phyloP scores from a whole-genome alignment of 345 rosid species.

The Citropsis articulata region DNA sequence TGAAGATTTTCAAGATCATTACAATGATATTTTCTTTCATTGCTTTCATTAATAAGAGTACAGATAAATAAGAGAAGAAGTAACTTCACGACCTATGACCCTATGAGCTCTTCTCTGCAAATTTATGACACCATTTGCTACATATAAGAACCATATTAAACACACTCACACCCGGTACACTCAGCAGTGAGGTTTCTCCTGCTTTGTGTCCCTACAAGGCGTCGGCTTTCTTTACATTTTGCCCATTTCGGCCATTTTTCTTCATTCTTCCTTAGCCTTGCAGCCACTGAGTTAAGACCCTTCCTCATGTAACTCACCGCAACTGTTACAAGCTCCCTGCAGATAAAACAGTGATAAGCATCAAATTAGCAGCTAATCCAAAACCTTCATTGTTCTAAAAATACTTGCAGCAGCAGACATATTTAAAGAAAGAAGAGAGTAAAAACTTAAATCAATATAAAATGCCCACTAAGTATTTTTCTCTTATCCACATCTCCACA shows the following conservation, averaged over 20 bases:
- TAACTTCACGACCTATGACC: background rate
- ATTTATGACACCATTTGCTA: background rate
- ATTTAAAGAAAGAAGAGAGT: background rate
- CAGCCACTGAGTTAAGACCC: constrained; percentile 50
- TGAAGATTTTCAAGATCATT: background rate
- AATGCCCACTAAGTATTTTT: background rate
- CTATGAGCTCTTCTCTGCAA: background rate
- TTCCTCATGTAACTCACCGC: constrained; percentile 49
- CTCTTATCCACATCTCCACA: background rate
- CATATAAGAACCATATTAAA: constrained; percentile 21
- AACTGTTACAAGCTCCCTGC: constrained; percentile 58
- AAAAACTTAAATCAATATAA: background rate
- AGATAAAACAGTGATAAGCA: background rate
- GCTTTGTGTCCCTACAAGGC: constrained; percentile 55
- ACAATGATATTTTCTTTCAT: no score
- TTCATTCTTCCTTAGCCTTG: constrained; percentile 50
- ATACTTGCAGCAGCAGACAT: background rate
- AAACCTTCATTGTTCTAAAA: background rate
- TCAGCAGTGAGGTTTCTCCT: constrained; percentile 52
- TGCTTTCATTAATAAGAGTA: background rate
- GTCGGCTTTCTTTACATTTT: constrained; percentile 61
- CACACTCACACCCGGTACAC: constrained; percentile 50
- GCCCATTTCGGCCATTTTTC: constrained; percentile 51
- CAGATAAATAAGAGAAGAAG: background rate
- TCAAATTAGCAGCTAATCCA: background rate